Percentiles rank a stretch among this genome's conserved stretches.
Evolutionary conservation across 495 filamentous ascomycete species (phyloP).

Genomic region (Stereocaulon alpinum): DNA sequence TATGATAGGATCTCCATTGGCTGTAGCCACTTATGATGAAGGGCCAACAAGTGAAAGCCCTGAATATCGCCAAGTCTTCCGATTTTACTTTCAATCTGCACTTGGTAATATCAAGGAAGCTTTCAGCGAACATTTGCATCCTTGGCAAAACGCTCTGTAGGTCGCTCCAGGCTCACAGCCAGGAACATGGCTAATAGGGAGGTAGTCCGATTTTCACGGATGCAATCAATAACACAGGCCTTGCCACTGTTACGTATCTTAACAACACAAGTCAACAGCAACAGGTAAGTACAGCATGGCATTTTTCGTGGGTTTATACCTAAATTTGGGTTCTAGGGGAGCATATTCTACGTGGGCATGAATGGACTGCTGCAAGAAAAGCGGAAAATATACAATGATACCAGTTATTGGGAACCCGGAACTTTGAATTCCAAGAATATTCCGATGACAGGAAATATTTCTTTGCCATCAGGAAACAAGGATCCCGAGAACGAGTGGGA

Average conservation of each 20-base stretch:
- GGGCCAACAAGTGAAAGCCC: neutral
- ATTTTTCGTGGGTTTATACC: neutral
- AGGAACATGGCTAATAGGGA: conserved; percentile 1
- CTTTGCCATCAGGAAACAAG: conserved; percentile 2
- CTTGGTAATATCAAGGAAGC: conserved; percentile 22
- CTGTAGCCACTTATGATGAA: conserved; percentile 16
- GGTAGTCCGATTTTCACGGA: conserved; percentile 22
- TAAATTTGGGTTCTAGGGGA: conserved; percentile 9
- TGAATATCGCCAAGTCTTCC: conserved; percentile 17
- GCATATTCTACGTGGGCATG: conserved; percentile 21
- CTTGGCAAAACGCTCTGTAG: conserved; percentile 19
- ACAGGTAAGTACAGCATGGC: conserved; percentile 9
- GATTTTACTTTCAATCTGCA: conserved; percentile 20
- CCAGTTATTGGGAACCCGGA: conserved; percentile 19
- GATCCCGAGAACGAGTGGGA: conserved; percentile 20
- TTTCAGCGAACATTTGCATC: conserved; percentile 1
- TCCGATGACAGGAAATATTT: conserved; percentile 10
- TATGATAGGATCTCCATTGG: conserved; percentile 17
- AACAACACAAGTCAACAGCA: conserved; percentile 18
- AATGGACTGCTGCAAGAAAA: conserved; percentile 23
- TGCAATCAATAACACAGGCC: conserved; percentile 24
- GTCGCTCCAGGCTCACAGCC: neutral
- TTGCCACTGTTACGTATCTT: conserved; percentile 20
- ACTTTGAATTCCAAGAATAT: conserved; percentile 12
- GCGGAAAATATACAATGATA: conserved; percentile 13